phyloP scores from a whole-genome alignment of 148 eudicot genomes.

The Silene latifolia region DNA sequence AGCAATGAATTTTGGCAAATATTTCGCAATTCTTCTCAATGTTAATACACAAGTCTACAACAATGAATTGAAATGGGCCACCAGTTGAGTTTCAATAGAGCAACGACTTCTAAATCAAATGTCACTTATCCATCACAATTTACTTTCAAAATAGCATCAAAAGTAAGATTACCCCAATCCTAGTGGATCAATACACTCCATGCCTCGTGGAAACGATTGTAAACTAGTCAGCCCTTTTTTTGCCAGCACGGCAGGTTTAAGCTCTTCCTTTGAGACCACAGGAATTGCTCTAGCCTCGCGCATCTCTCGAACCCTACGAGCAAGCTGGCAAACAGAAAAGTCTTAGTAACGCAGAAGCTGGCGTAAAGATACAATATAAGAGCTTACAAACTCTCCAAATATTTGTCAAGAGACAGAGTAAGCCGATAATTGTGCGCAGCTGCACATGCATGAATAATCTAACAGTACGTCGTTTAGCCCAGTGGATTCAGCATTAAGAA shows the following conservation, averaged over 20 bases:
- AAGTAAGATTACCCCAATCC: constrained; percentile 72
- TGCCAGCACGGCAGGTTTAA: constrained; percentile 51
- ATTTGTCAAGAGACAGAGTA: not conserved
- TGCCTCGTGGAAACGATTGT: constrained; percentile 91
- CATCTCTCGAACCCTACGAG: constrained; percentile 97
- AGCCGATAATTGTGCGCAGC: not conserved
- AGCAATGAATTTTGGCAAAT: too few relatives aligned
- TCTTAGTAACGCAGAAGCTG: not conserved
- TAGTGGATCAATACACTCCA: constrained; percentile 95
- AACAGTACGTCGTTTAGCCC: not conserved
- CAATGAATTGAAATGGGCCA: not conserved
- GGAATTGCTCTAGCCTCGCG: constrained; percentile 78
- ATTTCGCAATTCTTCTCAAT: too few relatives aligned
- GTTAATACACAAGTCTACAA: not conserved
- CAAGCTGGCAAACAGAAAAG: constrained; percentile 55
- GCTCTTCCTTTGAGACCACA: constrained; percentile 55
- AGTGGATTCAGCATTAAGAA: not conserved
- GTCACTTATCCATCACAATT: not conserved
- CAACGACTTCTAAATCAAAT: not conserved
- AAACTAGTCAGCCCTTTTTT: constrained; percentile 61
- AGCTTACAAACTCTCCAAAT: not conserved
- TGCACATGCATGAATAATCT: not conserved
- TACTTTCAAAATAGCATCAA: not conserved
- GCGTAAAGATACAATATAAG: constrained; percentile 16
- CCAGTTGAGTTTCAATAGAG: not conserved